Conservation (phyloP, 768 basidiomycete species). For the Cystobasidium ongulense region DNA sequence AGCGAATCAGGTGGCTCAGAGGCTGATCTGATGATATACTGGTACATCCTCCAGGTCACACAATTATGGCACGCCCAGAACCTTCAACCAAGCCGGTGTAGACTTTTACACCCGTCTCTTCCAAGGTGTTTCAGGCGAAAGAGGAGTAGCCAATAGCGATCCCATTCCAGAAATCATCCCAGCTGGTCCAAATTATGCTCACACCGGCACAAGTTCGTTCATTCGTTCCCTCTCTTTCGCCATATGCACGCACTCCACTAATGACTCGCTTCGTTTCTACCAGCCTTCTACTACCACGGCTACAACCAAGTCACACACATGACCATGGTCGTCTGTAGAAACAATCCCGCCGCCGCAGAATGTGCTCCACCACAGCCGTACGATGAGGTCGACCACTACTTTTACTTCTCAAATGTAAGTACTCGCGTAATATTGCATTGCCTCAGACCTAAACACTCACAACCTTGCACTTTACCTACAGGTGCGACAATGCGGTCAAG, state of each 20-base stretch:
- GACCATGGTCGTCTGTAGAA: conserved; percentile 13
- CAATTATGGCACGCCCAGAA: conserved; percentile 36
- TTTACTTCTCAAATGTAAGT: conserved; percentile 14
- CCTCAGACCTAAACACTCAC: not conserved
- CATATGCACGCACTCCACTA: not conserved
- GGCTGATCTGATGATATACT: no score
- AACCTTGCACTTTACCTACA: not conserved
- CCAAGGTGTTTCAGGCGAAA: conserved; percentile 34
- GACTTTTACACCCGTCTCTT: conserved; percentile 38
- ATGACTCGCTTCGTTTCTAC: not conserved
- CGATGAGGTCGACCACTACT: conserved; percentile 8
- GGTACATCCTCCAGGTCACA: no score
- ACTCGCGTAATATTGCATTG: not conserved
- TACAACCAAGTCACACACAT: conserved; percentile 22
- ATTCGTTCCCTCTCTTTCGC: no score
- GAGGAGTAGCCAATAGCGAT: conserved; percentile 28
- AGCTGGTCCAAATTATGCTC: conserved; percentile 22
- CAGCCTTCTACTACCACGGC: conserved; percentile 25
- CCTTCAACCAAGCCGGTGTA: conserved; percentile 38
- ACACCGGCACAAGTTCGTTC: conserved; percentile 24
- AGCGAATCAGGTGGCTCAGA: no score
- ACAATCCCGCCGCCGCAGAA: not conserved
- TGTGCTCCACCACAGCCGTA: conserved; percentile 7
- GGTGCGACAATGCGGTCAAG: conserved; percentile 11
- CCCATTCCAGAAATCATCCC: conserved; percentile 31